Conservation (phyloP, 2,329 filamentous ascomycete genomes). For the Clathrospora elynae region DNA sequence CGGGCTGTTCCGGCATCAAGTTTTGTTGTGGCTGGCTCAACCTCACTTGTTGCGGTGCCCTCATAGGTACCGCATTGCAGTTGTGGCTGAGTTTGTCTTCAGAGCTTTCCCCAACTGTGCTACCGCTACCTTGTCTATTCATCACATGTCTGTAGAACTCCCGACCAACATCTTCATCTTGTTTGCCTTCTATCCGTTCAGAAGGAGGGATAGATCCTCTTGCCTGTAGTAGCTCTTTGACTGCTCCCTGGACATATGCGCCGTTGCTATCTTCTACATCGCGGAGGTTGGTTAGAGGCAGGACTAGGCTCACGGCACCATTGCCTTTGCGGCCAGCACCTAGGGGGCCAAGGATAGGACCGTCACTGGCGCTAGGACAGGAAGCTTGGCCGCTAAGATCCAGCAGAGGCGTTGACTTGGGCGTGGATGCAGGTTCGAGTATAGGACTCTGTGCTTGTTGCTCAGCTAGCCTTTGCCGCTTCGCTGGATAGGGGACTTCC, state of each 20-base stretch:
- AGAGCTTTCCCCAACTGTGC: slow-evolving; percentile 2
- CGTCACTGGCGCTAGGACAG: too few relatives aligned
- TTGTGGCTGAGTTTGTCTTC: slow-evolving; percentile 2
- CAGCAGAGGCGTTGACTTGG: slow-evolving; percentile 8
- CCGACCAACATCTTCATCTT: slow-evolving; percentile 1
- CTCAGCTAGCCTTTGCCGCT: slow-evolving; percentile 10
- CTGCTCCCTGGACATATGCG: slow-evolving; percentile 4
- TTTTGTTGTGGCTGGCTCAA: slow-evolving; percentile 2
- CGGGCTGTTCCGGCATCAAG: neutral
- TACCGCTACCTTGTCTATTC: slow-evolving; percentile 4
- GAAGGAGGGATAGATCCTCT: slow-evolving; percentile 10
- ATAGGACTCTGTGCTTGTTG: slow-evolving; percentile 11
- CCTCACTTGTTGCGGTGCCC: slow-evolving; percentile 1
- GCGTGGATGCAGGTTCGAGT: slow-evolving; percentile 10
- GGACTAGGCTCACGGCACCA: slow-evolving; percentile 4
- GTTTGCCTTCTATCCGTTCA: slow-evolving; percentile 3
- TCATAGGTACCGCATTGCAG: slow-evolving; percentile 5
- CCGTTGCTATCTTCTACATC: slow-evolving; percentile 4
- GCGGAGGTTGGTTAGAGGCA: too few relatives aligned
- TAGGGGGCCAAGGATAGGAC: slow-evolving; percentile 3
- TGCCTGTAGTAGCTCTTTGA: slow-evolving; percentile 7
- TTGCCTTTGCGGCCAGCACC: slow-evolving; percentile 4
- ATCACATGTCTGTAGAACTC: slow-evolving; percentile 1
- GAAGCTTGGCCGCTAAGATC: too few relatives aligned
- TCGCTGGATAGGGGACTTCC: slow-evolving; percentile 11